Evolutionary conservation across 345 rosid species (phyloP).

Genomic region (Murraya koenigii): DNA sequence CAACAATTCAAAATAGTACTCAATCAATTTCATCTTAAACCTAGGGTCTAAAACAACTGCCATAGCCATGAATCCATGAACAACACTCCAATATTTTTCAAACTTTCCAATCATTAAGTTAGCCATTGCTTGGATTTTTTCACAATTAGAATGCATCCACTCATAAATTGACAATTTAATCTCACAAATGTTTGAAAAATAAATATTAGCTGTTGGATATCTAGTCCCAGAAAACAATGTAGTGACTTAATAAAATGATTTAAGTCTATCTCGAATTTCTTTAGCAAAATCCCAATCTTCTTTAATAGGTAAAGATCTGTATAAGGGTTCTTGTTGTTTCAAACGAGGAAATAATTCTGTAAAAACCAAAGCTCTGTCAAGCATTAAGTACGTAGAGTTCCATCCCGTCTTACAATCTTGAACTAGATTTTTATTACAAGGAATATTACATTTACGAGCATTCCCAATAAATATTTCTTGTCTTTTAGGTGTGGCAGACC

Average conservation of each 20-base stretch:
- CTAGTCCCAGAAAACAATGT: background rate
- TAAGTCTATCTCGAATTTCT: background rate
- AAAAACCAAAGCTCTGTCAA: background rate
- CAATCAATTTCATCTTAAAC: background rate
- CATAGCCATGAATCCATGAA: background rate
- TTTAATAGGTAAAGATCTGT: background rate
- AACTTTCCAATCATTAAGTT: background rate
- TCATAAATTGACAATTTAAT: background rate
- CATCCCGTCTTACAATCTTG: background rate
- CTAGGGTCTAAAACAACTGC: constrained; percentile 1
- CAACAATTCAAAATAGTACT: too few species aligned
- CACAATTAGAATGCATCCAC: background rate
- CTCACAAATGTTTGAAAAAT: constrained; percentile 9
- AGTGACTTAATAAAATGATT: background rate
- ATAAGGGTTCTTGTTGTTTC: background rate
- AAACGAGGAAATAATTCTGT: background rate
- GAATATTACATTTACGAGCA: background rate
- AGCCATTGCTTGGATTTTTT: background rate
- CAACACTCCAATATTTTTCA: constrained; percentile 11
- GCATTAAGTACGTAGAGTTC: constrained; percentile 3
- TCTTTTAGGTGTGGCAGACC: background rate
- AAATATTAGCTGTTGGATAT: background rate
- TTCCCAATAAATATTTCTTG: background rate
- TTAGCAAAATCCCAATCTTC: background rate
- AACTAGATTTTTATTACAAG: background rate